Base-by-base conservation (phyloP, 768 basidiomycete genomes). In the Phaeolepiota aurea region DNA sequence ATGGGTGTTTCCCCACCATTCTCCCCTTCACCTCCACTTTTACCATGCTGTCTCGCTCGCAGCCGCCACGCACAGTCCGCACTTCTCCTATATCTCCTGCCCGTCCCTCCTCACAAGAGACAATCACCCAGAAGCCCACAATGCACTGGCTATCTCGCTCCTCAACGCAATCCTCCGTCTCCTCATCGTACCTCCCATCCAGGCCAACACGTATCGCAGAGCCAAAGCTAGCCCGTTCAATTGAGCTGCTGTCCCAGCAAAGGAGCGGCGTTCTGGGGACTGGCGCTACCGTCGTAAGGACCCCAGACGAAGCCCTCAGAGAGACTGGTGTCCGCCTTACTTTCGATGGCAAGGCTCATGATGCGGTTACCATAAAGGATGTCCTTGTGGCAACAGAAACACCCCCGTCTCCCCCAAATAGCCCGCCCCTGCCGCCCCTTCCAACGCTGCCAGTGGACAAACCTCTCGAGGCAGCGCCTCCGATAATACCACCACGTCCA, bases 281-380 rank as follows among this genome's bases (percentile, higher is more conserved):
- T 14, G 85, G 87, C 30, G 87, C 87, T 11, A 80, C 70, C 1
- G 65, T 90, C 20, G 87, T 89, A 25, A 68, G 79, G 42, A 89
- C 87, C 0, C 87, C 87, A 5, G 78, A 82, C 48, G 87, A 90
- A 41, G 87, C 87, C 15, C 64, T 90, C 20, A 64, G 66, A 34
- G 71, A 69, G 36, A 69, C 71, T 0, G 59, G 65, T 14, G 65
- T 74, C 2, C 56, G 69, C 32, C 56, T 69, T n/a, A 64, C 59
- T 5, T 62, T 54, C 31, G 58, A 60, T 18, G 55, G 46, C 18
- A 49, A 48, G 21, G 37, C 46, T 13, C 44, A 33, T 22, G 48
- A 54, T 25, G 18, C 28, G 21, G 31, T 33, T 42, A 18, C 25
- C 39, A 39, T 45, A 37, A 40, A 37, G n/a, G 42, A 40, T 15